These are phyloP conservation scores for Discostella stelligeroides DNA, from an alignment of 108 stramenopile species.

Conservation along the genomic window DNA sequence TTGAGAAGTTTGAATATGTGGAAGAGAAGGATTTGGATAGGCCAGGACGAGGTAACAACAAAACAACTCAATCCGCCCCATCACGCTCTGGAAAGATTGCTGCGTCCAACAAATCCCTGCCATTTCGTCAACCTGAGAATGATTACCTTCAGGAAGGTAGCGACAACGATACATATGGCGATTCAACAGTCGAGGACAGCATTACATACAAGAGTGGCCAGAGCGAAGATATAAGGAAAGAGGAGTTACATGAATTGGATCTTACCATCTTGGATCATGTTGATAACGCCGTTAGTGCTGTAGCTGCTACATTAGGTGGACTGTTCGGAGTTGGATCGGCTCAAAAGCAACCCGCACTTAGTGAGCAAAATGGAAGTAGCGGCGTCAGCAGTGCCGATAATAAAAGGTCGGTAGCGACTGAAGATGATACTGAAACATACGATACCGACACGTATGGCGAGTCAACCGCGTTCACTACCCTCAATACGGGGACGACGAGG, in stretches of 20 bases:
- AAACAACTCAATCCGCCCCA: neutral
- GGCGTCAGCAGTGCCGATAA: neutral
- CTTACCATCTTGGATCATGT: constrained; percentile 34
- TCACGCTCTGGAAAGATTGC: neutral
- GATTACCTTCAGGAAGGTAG: constrained; percentile 23
- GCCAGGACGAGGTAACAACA: neutral
- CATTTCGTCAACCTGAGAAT: constrained; percentile 3
- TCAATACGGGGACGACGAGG: constrained; percentile 4
- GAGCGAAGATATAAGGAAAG: neutral
- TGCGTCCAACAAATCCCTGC: neutral
- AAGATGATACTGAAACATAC: constrained; percentile 27
- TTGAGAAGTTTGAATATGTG: constrained; percentile 7
- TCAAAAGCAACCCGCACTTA: neutral
- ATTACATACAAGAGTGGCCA: constrained; percentile 28
- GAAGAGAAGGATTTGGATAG: constrained; percentile 14
- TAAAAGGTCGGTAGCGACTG: neutral
- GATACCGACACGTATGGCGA: constrained; percentile 26
- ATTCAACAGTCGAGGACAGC: constrained; percentile 36
- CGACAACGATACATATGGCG: constrained; percentile 28
- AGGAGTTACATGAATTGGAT: constrained; percentile 4
- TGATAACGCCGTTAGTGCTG: constrained; percentile 22
- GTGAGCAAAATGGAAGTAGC: neutral
- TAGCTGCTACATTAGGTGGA: constrained; percentile 41
- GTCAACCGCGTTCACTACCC: constrained; percentile 5
- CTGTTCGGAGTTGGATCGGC: constrained; percentile 8